Base-by-base conservation (phyloP, 169 alveolate genomes). In the Eimeria sp. region DNA sequence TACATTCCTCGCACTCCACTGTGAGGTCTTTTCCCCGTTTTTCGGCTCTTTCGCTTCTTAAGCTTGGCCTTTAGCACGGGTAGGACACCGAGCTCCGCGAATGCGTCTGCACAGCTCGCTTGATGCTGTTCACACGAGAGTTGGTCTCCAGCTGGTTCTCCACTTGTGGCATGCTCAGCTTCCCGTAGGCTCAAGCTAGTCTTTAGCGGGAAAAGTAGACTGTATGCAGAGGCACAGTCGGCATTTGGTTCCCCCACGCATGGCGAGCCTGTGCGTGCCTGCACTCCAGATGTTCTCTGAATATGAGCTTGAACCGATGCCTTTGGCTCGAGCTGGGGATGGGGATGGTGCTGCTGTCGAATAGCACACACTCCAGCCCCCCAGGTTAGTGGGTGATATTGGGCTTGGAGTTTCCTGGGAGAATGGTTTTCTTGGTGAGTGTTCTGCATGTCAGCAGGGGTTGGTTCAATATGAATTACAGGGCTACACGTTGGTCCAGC, bases 1-100 rank as follows among this genome's bases (percentile, higher is more conserved):
- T 89, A 89, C 86, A 95, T 89, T 10, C 97, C 97, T 30, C 96
- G 95, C 82, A 95, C 97, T 16, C 97, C 97, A 51, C 97, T 95
- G 80, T 72, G 93, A 18, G 97, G 97, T 43, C 75, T 89, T 22
- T 73, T 78, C 40, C 96, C 97, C 43, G 61, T 91, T 22, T 89
- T 95, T 34, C 43, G 72, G 22, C 97, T 70, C 27, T 58, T 95
- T n/a, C 22, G 30, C 54, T 92, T 89, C 3, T 34, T 80, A 13
- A 22, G 49, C 20, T 92, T 90, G 22, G 67, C 16, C 49, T 75
- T 40, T 5, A 93, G 93, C 63, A 10, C 22, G 30, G 80, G 57
- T 27, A 93, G 93, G 75, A 47, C 47, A 27, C 72, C 80, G 30
- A 93, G 93, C 75, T 93, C 96, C 51, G 80, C 72, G 88, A 93